Evolutionary conservation across 1,139 yeast genomes (phyloP).

Genomic region (Magnusiomyces tetraspermus): DNA sequence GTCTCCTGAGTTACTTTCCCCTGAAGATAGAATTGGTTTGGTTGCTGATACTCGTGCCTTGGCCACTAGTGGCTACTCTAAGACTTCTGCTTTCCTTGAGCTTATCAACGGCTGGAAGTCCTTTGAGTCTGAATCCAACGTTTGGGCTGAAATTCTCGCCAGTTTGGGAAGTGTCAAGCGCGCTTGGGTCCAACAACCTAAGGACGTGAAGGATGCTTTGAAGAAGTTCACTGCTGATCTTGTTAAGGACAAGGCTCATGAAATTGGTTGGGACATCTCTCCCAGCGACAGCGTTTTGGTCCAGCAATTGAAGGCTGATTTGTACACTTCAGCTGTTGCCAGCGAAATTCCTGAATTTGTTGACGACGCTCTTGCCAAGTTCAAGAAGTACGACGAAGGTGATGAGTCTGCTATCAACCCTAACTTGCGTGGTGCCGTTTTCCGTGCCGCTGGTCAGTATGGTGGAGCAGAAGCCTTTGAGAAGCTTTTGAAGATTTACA

Average conservation of each 20-base stretch:
- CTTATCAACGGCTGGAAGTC: slow-evolving; percentile 48
- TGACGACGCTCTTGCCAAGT: slow-evolving; percentile 46
- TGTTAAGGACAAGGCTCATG: slow-evolving; percentile 47
- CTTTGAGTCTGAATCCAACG: slow-evolving; percentile 38
- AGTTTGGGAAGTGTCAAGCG: slow-evolving; percentile 47
- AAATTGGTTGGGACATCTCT: slow-evolving; percentile 62
- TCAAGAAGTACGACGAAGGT: slow-evolving; percentile 52
- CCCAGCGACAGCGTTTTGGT: slow-evolving; percentile 56
- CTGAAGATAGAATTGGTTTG: slow-evolving; percentile 77
- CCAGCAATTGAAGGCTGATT: slow-evolving; percentile 64
- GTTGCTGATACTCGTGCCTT: slow-evolving; percentile 75
- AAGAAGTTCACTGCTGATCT: slow-evolving; percentile 51
- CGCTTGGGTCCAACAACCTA: slow-evolving; percentile 65
- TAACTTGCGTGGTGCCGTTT: slow-evolving; percentile 65
- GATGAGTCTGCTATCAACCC: slow-evolving; percentile 70
- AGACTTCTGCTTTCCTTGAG: slow-evolving; percentile 55
- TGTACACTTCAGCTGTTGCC: slow-evolving; percentile 61
- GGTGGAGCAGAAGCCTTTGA: slow-evolving; percentile 57
- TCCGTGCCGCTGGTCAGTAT: slow-evolving; percentile 52
- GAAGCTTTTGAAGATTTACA: slow-evolving; percentile 53
- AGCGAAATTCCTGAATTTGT: slow-evolving; percentile 50
- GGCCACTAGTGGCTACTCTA: slow-evolving; percentile 62
- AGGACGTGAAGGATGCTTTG: slow-evolving; percentile 46
- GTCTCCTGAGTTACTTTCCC: slow-evolving; percentile 59
- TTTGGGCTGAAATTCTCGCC: slow-evolving; percentile 63